Percentiles rank a stretch among this genome's conserved stretches.
These are phyloP conservation scores for Russula dissimulans DNA, from an alignment of 768 basidiomycete genomes.

Conservation along the genomic window DNA sequence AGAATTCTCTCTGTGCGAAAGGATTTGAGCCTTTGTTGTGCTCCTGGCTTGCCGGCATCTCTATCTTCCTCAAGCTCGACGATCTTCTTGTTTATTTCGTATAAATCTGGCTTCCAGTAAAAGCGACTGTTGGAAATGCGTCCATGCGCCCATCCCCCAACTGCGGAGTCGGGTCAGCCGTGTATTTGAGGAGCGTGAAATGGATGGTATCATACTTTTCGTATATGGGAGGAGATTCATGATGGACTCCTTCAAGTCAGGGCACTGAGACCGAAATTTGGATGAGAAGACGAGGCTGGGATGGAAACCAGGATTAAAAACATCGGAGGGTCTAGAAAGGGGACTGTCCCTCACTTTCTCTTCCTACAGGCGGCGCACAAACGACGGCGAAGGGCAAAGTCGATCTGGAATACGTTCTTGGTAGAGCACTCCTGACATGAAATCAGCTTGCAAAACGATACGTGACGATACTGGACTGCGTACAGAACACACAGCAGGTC, in stretches of 20 bases:
- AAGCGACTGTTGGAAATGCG: conserved; percentile 9
- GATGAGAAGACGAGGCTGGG: conserved; percentile 9
- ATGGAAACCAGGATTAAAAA: background rate
- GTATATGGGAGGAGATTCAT: conserved; percentile 17
- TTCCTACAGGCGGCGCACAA: conserved; percentile 12
- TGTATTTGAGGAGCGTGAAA: too few relatives aligned
- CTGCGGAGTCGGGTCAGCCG: background rate
- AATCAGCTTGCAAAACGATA: background rate
- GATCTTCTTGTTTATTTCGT: conserved; percentile 5
- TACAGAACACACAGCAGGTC: conserved; percentile 14
- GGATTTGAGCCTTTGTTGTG: background rate
- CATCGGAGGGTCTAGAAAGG: background rate
- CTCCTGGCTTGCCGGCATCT: conserved; percentile 7
- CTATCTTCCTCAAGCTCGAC: conserved; percentile 3
- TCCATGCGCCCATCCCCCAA: conserved; percentile 15
- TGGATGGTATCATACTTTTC: background rate
- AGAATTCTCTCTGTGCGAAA: conserved; percentile 15
- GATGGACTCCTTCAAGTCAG: conserved; percentile 12
- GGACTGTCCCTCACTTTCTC: background rate
- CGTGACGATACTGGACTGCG: background rate
- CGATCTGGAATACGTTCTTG: conserved; percentile 12
- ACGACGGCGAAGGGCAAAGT: conserved; percentile 18
- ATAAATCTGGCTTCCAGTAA: conserved; percentile 15
- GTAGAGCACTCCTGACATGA: conserved; percentile 1
- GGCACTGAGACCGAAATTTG: conserved; percentile 8